Base-by-base conservation (phyloP, 2,329 filamentous ascomycete genomes). In the Cryphonectria japonica region DNA sequence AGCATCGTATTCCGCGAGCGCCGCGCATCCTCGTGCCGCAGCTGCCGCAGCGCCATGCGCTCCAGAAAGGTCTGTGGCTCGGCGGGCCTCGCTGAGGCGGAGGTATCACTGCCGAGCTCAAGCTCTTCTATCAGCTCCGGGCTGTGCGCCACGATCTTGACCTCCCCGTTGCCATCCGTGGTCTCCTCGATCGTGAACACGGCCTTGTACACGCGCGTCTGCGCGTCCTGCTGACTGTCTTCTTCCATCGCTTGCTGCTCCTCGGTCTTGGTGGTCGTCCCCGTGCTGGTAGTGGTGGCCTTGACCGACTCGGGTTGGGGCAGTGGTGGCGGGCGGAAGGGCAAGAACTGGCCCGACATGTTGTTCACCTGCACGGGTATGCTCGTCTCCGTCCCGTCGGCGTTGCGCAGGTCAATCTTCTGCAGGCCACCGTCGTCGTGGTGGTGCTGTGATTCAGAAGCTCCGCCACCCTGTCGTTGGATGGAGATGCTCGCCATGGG, bases 321-420 rank as follows among this genome's bases (percentile, higher is more conserved):
- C 60, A 91, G 83, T 29, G 95, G 93, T n/a, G 95, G 96, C 32
- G 93, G 92, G 69, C 90, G 88, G 84, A 97, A 98, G 8, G 95
- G 95, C 63, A 91, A 83, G 77, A 95, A 93, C 73, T 89, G 87
- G 76, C 88, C 90, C 26, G 89, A 87, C 82, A 92, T 88, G 77
- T 91, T 83, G 79, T 93, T 89, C 69, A 92, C 85, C 76, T 92
- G 90, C 71, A 92, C 83, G 75, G 89, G 88, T 73, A 93, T 80
- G 77, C 87, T 88, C 63, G 87, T 84, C 75, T 88, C 83, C 75
- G 79, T 83, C 71, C 87, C 88, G 76, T 87, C 88, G 74, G 87
- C 84, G 76, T 86, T 86, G 78, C 84, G 85, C 70, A 89, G 76
- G 74, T 86, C 85, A 73, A 87, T 82, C 75, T 84, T 85, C 74